phyloP scores from a whole-genome alignment of 2,329 filamentous ascomycete genomes.

The Fonsecaea multimorphosa region DNA sequence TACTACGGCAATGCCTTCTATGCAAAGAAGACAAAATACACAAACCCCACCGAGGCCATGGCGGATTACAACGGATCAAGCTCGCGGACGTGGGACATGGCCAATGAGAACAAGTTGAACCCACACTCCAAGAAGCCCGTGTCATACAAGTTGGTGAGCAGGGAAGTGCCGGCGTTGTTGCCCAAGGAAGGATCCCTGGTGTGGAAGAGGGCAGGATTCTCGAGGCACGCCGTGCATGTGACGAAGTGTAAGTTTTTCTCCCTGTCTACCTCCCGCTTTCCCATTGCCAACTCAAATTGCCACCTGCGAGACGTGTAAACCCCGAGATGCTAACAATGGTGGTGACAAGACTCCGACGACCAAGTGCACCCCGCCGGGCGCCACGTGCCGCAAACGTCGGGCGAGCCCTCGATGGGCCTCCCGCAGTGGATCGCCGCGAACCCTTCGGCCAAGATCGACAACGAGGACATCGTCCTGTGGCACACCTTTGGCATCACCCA shows the following conservation, averaged over 20 bases:
- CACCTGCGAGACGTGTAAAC: slow-evolving; percentile 12
- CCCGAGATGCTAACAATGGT: not conserved
- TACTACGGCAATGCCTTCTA: slow-evolving; percentile 90
- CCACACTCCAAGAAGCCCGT: slow-evolving; percentile 83
- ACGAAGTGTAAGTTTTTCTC: slow-evolving; percentile 73
- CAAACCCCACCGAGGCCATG: slow-evolving; percentile 69
- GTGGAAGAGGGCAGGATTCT: slow-evolving; percentile 89
- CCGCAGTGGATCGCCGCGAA: slow-evolving; percentile 77
- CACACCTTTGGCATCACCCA: slow-evolving; percentile 92
- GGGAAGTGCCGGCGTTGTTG: slow-evolving; percentile 78
- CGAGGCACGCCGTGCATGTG: slow-evolving; percentile 83
- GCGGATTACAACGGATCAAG: slow-evolving; percentile 83
- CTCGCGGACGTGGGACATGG: slow-evolving; percentile 87
- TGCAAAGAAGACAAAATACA: slow-evolving; percentile 79
- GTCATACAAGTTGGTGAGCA: slow-evolving; percentile 86
- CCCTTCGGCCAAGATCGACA: slow-evolving; percentile 70
- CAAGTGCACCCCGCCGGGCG: slow-evolving; percentile 85
- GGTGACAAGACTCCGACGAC: slow-evolving; percentile 70
- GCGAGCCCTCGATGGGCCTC: slow-evolving; percentile 74
- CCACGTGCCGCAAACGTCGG: slow-evolving; percentile 86
- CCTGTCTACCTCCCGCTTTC: slow-evolving; percentile 36
- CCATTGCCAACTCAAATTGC: slow-evolving; percentile 21
- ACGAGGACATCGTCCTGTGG: slow-evolving; percentile 89
- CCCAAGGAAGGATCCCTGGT: slow-evolving; percentile 82
- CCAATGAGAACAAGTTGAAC: slow-evolving; percentile 82